Percentiles rank a stretch among this genome's conserved stretches.
These are phyloP conservation scores for Cucurbitaria berberidis DNA, from an alignment of 2,329 filamentous ascomycete species.

Conservation along the genomic window DNA sequence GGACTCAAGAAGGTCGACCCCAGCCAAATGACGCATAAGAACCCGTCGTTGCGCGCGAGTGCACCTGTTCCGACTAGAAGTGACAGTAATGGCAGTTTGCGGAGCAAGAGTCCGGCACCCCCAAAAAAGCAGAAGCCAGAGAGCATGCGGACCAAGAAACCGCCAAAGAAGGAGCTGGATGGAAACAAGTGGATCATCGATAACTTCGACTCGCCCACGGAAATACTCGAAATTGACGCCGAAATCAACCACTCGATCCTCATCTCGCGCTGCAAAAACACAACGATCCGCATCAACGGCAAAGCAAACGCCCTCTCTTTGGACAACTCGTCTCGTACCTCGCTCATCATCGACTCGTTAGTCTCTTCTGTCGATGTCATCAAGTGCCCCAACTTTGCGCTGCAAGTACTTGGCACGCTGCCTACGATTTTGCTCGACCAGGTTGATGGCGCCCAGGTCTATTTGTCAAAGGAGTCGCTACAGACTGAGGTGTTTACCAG, in stretches of 20 bases:
- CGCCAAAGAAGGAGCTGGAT: conserved; percentile 57
- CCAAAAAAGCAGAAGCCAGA: conserved; percentile 66
- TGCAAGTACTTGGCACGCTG: conserved; percentile 86
- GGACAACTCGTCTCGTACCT: conserved; percentile 85
- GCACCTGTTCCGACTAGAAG: conserved; percentile 70
- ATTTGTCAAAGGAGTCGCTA: conserved; percentile 80
- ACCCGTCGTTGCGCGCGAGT: conserved; percentile 79
- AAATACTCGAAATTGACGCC: conserved; percentile 81
- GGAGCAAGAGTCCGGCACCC: conserved; percentile 85
- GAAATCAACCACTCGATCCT: conserved; percentile 86
- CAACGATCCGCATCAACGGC: conserved; percentile 84
- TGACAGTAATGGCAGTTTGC: conserved; percentile 56
- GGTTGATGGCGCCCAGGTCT: conserved; percentile 87
- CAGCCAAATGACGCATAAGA: conserved; percentile 98
- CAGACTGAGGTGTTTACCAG: conserved; percentile 84
- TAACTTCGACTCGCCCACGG: conserved; percentile 80
- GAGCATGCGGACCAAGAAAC: conserved; percentile 57
- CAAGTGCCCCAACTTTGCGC: conserved; percentile 90
- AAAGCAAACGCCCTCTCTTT: conserved; percentile 98
- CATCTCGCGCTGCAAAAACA: conserved; percentile 89
- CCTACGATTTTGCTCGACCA: conserved; percentile 92
- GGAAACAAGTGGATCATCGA: conserved; percentile 94
- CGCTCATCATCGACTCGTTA: conserved; percentile 85
- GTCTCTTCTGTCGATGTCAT: conserved; percentile 93
- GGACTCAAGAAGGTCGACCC: conserved; percentile 91